Evolutionary conservation across 179 eudicot genomes (phyloP), one percentile per base, ranked within the genome.

Genomic region (Monotropa hypopitys): DNA sequence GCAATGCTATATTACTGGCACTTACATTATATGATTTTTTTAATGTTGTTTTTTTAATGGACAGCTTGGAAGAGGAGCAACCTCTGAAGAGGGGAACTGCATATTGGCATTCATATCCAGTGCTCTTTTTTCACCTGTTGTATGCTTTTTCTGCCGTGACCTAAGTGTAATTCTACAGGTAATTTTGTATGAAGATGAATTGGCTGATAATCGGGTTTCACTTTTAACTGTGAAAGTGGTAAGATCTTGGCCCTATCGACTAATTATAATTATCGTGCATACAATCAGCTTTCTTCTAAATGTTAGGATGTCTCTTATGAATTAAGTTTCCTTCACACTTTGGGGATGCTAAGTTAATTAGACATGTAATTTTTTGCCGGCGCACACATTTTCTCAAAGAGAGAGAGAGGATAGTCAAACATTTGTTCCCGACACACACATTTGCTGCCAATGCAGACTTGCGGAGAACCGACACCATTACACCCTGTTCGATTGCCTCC

Each of bases 211-310:
- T 77, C 96, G 99, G 68, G 86, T 87, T 71, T 92, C 97, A 57
- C 90, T 92, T 77, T 85, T 92, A 81, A 90, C 94, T n/a, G 96
- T 87, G 21, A 94, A 94, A 94, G 96, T 94, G 94, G 97, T 94
- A 92, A 86, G 85, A 68, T 35, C 45, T 70, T 53, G 21, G 62
- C 33, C 56, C 66, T 67, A 74, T 50, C 3, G 23, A 11, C 42
- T 28, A 50, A 16, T 2, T 23, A 23, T 11, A 50, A 43, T 33
- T 43, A 32, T 18, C 10, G 46, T 70, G 51, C 38, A 26, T 35
- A 56, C 0, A n/a, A 51, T 77, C 18, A 4, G 51, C 68, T 67
- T 35, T 16, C 33, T 21, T 43, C 73, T 3, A 45, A n/a, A 43
- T 40, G 20, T 69, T 43, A 21, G n/a, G 11, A 12, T 16, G 9